Conservation (phyloP, 352 stramenopile species). For the Sclerospora graminicola region DNA sequence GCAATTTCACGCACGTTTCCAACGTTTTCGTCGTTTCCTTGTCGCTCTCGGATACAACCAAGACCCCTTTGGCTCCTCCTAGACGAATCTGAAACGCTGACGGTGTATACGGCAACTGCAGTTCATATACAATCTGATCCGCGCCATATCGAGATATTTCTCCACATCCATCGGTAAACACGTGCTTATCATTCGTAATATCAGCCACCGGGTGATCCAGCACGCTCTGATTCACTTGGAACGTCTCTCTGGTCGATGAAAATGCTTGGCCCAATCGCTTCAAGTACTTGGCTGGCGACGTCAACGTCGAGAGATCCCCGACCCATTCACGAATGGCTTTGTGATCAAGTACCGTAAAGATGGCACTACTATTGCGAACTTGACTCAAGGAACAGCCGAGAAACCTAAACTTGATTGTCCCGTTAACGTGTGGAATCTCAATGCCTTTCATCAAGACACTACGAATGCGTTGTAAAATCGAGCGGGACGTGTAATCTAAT, state of each 20-base stretch:
- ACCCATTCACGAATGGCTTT: slow-evolving; percentile 41
- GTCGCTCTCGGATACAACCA: slow-evolving; percentile 46
- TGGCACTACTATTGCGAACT: slow-evolving; percentile 54
- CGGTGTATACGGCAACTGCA: slow-evolving; percentile 31
- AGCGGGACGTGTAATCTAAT: slow-evolving; percentile 37
- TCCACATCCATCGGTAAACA: slow-evolving; percentile 69
- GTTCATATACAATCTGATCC: slow-evolving; percentile 19
- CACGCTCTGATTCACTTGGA: slow-evolving; percentile 29
- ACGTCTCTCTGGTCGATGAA: slow-evolving; percentile 49
- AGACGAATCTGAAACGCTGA: slow-evolving; percentile 72
- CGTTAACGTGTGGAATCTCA: slow-evolving; percentile 19
- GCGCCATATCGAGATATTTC: slow-evolving; percentile 40
- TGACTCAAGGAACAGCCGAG: slow-evolving; percentile 68
- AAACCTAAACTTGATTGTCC: slow-evolving; percentile 34
- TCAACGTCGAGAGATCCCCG: slow-evolving; percentile 43
- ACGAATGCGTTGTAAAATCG: slow-evolving; percentile 28
- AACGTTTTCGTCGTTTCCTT: slow-evolving; percentile 3
- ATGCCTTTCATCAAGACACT: slow-evolving; percentile 33
- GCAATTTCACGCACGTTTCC: slow-evolving; percentile 28
- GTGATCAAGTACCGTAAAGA: slow-evolving; percentile 60
- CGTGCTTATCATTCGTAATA: slow-evolving; percentile 29
- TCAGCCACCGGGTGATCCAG: slow-evolving; percentile 37
- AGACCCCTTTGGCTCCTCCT: slow-evolving; percentile 60
- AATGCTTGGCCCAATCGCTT: slow-evolving; percentile 72
- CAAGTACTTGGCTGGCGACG: slow-evolving; percentile 54